These are phyloP conservation scores for Cokeromyces recurvatus DNA, from an alignment of 371 early-diverging fungal genomes.

Conservation along the genomic window DNA sequence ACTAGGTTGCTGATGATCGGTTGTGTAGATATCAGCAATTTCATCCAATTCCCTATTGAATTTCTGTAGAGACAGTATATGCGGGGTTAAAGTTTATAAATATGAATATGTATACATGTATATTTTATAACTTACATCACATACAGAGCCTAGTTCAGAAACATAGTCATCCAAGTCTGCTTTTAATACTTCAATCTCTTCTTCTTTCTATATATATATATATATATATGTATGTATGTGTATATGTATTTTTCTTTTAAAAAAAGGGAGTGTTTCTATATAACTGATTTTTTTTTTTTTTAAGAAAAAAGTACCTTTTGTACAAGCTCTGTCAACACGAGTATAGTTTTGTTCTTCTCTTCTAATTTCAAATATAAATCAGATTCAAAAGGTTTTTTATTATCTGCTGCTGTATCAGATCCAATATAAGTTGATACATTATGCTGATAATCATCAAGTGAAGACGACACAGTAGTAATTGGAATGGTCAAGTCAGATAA, in stretches of 20 bases:
- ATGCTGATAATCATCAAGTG: too few species aligned
- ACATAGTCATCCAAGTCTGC: conserved; percentile 17
- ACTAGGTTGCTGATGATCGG: not conserved
- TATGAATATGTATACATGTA: not conserved
- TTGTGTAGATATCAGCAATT: conserved; percentile 9
- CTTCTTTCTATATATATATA: conserved; percentile 9
- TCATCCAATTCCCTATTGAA: conserved; percentile 14
- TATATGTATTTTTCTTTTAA: too few species aligned
- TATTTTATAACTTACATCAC: too few species aligned
- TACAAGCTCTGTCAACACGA: conserved; percentile 7
- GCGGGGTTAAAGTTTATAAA: not conserved
- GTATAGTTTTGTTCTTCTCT: conserved; percentile 9
- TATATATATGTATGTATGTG: too few species aligned
- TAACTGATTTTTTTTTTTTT: too few species aligned
- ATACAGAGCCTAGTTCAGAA: conserved; percentile 14
- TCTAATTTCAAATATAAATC: conserved; percentile 2
- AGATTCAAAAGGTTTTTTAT: not conserved
- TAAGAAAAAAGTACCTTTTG: conserved; percentile 5
- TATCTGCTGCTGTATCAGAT: not conserved
- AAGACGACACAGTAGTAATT: too few species aligned
- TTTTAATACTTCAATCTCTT: conserved; percentile 15
- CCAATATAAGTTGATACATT: too few species aligned
- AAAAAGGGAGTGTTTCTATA: too few species aligned
- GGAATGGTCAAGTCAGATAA: too few species aligned
- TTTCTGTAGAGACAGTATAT: too few species aligned